A percentile compares a stretch with the other conserved stretches of the same genome.
Conservation (phyloP, 371 early-diverging fungal species). For the Spiromyces aspiralis region DNA sequence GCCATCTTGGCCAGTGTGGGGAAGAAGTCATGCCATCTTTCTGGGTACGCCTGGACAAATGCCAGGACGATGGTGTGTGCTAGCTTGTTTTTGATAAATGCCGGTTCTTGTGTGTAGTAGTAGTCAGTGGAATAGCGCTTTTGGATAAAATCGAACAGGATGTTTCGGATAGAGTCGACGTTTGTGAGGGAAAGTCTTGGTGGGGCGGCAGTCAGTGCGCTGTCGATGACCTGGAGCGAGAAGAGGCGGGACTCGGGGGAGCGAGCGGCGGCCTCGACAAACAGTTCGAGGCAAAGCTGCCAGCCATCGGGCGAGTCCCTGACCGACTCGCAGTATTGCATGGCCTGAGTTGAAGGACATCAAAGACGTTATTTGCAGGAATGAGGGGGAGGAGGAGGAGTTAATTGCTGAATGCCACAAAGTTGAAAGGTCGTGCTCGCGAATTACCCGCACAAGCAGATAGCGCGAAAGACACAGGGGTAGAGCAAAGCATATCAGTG, state of each 20-base stretch:
- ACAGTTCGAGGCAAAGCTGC: conserved; percentile 66
- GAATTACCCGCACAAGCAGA: no score
- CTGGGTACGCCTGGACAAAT: conserved; percentile 67
- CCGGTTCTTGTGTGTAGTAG: conserved; percentile 21
- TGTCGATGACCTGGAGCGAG: conserved; percentile 72
- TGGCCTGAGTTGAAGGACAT: conserved; percentile 40
- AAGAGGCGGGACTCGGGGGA: conserved; percentile 67
- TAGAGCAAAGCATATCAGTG: no score
- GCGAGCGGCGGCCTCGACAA: conserved; percentile 43
- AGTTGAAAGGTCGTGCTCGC: conserved; percentile 1
- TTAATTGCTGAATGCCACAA: not conserved
- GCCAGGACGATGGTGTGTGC: conserved; percentile 70
- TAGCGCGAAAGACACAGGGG: no score
- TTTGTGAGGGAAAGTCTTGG: conserved; percentile 6
- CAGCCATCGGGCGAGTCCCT: conserved; percentile 66
- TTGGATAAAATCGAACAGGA: conserved; percentile 19
- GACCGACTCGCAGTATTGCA: conserved; percentile 67
- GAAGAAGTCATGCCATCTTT: conserved; percentile 74
- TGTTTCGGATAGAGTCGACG: conserved; percentile 8
- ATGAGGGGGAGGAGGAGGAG: not conserved
- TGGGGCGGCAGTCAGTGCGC: conserved; percentile 30
- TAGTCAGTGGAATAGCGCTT: conserved; percentile 12
- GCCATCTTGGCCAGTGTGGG: not conserved
- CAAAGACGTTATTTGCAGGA: not conserved
- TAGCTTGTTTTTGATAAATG: conserved; percentile 69